These are phyloP conservation scores for Otatea glauca DNA, from an alignment of 176 grass and related monocot species.

Conservation along the genomic window DNA sequence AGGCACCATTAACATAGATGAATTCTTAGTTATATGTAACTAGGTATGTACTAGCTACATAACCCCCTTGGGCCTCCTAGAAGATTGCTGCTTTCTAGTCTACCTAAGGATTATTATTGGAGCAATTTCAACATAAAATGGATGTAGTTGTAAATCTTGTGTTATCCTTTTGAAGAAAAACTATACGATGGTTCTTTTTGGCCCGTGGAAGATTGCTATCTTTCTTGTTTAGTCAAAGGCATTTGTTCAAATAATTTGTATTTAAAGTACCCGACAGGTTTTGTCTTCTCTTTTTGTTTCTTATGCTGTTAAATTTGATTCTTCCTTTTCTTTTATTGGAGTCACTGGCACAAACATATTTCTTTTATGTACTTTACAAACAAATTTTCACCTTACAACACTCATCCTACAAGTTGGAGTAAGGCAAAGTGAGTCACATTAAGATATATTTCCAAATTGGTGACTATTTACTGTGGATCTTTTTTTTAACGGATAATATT, in stretches of 20 bases:
- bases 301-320: conserved; percentile 21
- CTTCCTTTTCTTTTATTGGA: neutral
- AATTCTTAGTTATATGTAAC: neutral
- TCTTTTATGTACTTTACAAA: neutral
- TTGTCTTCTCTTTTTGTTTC: conserved; percentile 25
- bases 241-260: conserved; percentile 16
- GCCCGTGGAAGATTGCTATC: neutral
- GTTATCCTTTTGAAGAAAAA: neutral
- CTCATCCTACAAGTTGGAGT: conserved; percentile 26
- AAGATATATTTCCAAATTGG: conserved; percentile 26
- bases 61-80: neutral
- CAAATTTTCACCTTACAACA: neutral
- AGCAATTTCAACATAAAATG: conserved; percentile 26
- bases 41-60: neutral
- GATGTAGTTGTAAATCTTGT: neutral
- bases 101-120: conserved; percentile 17
- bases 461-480: conserved; percentile 17
- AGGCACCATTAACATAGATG: neutral
- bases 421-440: conserved; percentile 32
- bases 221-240: neutral
- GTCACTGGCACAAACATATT: neutral
- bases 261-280: neutral
- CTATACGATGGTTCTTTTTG: neutral
- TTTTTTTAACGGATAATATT: conserved; percentile 14
- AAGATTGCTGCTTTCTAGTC: conserved; percentile 11